Conservation (phyloP, 371 early-diverging fungal species). For the Mucor lusitanicus region DNA sequence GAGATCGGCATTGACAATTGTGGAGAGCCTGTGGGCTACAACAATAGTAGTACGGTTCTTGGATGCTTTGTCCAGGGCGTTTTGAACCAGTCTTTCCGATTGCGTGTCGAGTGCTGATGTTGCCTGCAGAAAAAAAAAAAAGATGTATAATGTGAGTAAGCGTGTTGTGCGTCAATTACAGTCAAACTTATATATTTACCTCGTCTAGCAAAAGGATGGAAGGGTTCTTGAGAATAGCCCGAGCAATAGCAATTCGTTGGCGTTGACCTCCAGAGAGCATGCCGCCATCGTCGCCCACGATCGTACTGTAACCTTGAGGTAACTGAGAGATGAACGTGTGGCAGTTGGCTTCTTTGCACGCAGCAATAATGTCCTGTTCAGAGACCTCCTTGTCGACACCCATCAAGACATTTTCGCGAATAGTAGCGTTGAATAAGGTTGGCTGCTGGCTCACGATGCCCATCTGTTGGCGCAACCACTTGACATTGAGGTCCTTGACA, state of each 20-base stretch:
- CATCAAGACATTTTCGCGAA: conserved; percentile 72
- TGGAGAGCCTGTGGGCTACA: conserved; percentile 85
- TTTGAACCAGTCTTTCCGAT: conserved; percentile 82
- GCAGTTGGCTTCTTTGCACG: conserved; percentile 73
- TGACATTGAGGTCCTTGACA: conserved; percentile 50
- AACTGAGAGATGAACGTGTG: conserved; percentile 66
- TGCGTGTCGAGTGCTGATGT: conserved; percentile 77
- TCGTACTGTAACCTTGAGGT: conserved; percentile 73
- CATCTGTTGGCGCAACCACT: conserved; percentile 62
- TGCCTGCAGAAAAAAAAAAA: conserved; percentile 62
- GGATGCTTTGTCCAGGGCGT: conserved; percentile 70
- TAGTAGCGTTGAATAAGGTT: conserved; percentile 69
- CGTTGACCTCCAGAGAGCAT: conserved; percentile 87
- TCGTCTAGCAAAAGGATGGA: conserved; percentile 75
- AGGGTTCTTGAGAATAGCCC: conserved; percentile 72
- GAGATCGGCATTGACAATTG: conserved; percentile 70
- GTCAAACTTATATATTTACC: conserved; percentile 27
- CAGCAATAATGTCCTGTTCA: conserved; percentile 58
- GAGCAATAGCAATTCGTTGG: conserved; percentile 78
- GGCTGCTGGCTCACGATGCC: conserved; percentile 77
- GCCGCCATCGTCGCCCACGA: conserved; percentile 53
- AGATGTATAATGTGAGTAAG: conserved; percentile 15
- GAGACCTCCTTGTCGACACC: conserved; percentile 49
- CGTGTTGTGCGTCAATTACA: conserved; percentile 49
- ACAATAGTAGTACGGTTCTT: conserved; percentile 81